Percentiles rank a stretch among this genome's conserved stretches.
Evolutionary conservation across 176 grass and related monocot genomes (phyloP).

Genomic region (Tuctoria greenei): DNA sequence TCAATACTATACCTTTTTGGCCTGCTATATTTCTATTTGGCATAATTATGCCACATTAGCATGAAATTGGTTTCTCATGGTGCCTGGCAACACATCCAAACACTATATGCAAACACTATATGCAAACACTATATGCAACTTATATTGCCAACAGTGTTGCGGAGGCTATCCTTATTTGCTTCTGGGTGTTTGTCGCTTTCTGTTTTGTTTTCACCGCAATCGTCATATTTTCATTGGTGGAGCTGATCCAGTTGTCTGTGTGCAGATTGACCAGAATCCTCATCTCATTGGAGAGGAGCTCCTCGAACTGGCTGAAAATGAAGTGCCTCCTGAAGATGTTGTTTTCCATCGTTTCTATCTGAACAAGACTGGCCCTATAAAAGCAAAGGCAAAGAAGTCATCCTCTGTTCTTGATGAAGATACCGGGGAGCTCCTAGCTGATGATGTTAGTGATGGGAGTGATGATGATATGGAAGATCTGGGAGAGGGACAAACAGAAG

Average conservation of each 20-base stretch:
- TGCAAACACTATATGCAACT: neutral
- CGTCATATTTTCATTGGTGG: neutral
- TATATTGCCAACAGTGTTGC: neutral
- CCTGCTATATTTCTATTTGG: neutral
- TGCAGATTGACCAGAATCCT: constrained; percentile 66
- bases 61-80: neutral
- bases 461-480: constrained; percentile 54
- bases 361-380: constrained; percentile 69
- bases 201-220: neutral
- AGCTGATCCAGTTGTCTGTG: constrained; percentile 27
- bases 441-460: constrained; percentile 57
- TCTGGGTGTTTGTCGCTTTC: neutral
- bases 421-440: constrained; percentile 59
- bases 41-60: neutral
- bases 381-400: constrained; percentile 63
- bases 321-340: constrained; percentile 92
- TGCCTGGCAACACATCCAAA: neutral
- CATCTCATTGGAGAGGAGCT: constrained; percentile 84
- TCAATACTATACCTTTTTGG: neutral
- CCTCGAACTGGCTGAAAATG: constrained; percentile 79
- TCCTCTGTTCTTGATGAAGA: constrained; percentile 36
- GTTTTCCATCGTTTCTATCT: constrained; percentile 97
- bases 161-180: neutral
- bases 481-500: constrained; percentile 32
- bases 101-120: neutral